phyloP scores from a whole-genome alignment of 1,284 basidiomycete genomes.

The Cryptococcus floricola region DNA sequence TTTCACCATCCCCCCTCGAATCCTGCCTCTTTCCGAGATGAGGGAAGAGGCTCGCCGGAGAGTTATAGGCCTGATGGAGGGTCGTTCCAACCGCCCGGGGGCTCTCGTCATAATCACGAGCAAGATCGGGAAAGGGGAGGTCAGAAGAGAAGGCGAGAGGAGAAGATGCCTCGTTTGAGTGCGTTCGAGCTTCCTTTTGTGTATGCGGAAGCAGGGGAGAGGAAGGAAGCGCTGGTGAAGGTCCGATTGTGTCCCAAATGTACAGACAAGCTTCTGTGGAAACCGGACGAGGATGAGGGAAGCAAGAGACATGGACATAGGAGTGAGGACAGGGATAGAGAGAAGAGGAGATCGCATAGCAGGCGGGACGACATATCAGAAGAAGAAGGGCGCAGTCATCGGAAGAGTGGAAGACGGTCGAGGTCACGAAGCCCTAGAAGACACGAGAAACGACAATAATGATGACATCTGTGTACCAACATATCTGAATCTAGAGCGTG shows the following conservation, averaged over 20 bases:
- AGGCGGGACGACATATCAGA: not conserved
- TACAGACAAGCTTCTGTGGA: constrained; percentile 78
- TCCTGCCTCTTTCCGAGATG: not conserved
- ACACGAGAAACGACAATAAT: not conserved
- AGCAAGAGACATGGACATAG: not conserved
- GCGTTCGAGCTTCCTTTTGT: constrained; percentile 83
- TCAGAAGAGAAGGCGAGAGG: constrained; percentile 5
- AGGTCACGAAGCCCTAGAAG: not conserved
- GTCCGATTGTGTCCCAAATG: constrained; percentile 76
- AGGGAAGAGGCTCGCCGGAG: no score
- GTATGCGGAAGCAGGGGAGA: constrained; percentile 71
- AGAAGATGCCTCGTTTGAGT: constrained; percentile 51
- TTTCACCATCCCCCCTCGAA: constrained; percentile 52
- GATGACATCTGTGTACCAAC: not conserved
- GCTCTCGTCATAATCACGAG: not conserved
- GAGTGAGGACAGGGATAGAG: not conserved
- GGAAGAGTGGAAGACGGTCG: not conserved
- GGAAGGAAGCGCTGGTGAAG: constrained; percentile 79
- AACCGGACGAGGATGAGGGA: constrained; percentile 59
- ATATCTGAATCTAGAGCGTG: not conserved
- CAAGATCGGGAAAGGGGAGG: constrained; percentile 6
- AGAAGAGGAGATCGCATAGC: not conserved
- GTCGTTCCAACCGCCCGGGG: not conserved
- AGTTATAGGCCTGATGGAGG: not conserved
- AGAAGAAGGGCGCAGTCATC: not conserved